phyloP scores from a whole-genome alignment of 2,329 filamentous ascomycete genomes.

The Diaporthe ampelina region DNA sequence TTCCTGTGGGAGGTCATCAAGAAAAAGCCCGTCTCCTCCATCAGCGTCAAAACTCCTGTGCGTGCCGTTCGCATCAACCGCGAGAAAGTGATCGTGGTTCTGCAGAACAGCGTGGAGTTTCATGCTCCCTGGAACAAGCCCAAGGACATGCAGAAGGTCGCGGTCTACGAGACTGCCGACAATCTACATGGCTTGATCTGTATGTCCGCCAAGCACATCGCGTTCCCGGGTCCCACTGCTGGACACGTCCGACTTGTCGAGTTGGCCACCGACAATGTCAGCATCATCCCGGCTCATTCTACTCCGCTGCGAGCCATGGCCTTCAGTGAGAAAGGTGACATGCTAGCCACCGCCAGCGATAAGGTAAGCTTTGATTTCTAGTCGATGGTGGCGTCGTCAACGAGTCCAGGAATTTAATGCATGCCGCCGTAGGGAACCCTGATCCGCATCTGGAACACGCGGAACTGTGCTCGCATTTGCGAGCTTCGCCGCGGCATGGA shows the following conservation, averaged over 20 bases:
- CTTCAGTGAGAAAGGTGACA: conserved; percentile 82
- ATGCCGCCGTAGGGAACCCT: conserved; percentile 76
- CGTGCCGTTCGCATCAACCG: conserved; percentile 83
- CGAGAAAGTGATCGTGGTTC: conserved; percentile 82
- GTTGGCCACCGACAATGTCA: conserved; percentile 83
- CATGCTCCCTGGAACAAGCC: conserved; percentile 81
- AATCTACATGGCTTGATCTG: conserved; percentile 87
- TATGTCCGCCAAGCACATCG: conserved; percentile 79
- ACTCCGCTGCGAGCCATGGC: conserved; percentile 83
- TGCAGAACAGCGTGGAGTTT: conserved; percentile 85
- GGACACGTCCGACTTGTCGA: conserved; percentile 94
- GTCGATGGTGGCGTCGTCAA: not conserved
- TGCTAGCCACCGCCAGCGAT: conserved; percentile 92
- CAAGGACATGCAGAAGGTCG: conserved; percentile 55
- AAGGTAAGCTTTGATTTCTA: conserved; percentile 60
- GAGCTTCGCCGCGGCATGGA: conserved; percentile 93
- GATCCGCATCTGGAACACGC: conserved; percentile 86
- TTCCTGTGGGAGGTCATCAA: conserved; percentile 94
- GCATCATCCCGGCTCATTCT: conserved; percentile 92
- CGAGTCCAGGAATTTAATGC: not conserved
- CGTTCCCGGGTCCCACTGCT: conserved; percentile 87
- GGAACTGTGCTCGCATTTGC: conserved; percentile 82
- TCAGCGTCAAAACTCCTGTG: conserved; percentile 85
- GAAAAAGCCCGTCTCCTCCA: conserved; percentile 78
- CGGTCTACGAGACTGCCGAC: conserved; percentile 86